Base-by-base conservation (phyloP, 176 grass and related monocot species). In the Bromus sterilis region DNA sequence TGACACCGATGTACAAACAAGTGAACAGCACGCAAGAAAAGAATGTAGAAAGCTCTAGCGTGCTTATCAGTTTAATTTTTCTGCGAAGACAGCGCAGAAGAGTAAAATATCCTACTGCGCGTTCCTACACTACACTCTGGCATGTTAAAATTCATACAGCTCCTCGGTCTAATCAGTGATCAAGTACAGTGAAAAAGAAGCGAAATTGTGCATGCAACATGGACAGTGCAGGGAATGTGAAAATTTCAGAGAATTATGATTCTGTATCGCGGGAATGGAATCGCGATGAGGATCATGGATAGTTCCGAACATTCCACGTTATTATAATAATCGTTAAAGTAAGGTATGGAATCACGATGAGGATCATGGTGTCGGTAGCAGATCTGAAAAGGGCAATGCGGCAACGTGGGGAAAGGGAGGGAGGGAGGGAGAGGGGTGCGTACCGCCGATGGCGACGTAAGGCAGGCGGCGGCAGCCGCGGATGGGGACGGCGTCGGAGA, bases 371-470 rank as follows among this genome's bases (percentile, higher is more conserved):
- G 29, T 24, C 21, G 40, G 59, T 71, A 14, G 66, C 15, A 6
- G 85, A 88, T 82, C 65, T 87, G 65, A 21, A 15, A 26, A 74
- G 58, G 65, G 5, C 75, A 89, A 81, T 85, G 53, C 73, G n/a
- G 28, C 13, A 56, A 82, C 30, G 15, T 11, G 72, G 77, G 26
- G 39, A 31, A 30, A 75, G 33, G 69, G 9, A 25, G n/a, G 20
- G 48, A 49, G 15, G 35, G 71, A 0, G 32, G 26, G 26, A 26
- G n/a, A n/a, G n/a, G n/a, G n/a, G n/a, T n/a, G 33, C 68, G 15
- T 88, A 97, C 92, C 92, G 59, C 95, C 95, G 74, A 97, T 89
- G 80, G 95, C 89, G 51, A 97, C 92, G 81, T 97, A 97, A 13
- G 95, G 95, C 43, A 97, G 92, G 75, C 95, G 95, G 0, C 88